These are phyloP conservation scores for Sugiyamaella japonica DNA, from an alignment of 1,139 yeast species.

Conservation along the genomic window DNA sequence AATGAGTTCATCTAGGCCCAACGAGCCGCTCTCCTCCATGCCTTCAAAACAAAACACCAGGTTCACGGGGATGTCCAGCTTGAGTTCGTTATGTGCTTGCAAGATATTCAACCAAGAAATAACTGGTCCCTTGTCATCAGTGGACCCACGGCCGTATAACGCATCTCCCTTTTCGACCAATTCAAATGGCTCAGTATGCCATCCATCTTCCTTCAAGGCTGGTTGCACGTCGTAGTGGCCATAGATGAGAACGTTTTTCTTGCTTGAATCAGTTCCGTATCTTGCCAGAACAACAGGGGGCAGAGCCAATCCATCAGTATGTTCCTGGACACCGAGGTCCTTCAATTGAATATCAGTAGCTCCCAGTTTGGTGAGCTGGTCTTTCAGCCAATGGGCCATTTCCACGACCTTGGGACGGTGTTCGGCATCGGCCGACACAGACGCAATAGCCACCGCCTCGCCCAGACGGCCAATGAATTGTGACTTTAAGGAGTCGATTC, in stretches of 20 bases:
- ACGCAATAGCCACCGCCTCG: conserved; percentile 87
- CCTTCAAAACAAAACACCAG: conserved; percentile 94
- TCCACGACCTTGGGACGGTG: conserved; percentile 79
- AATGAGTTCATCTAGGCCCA: conserved; percentile 84
- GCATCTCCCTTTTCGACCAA: conserved; percentile 62
- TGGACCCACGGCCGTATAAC: conserved; percentile 88
- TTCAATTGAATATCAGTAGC: conserved; percentile 78
- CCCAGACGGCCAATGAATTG: conserved; percentile 51
- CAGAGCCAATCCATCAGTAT: conserved; percentile 63
- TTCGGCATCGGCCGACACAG: conserved; percentile 88
- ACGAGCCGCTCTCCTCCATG: conserved; percentile 97
- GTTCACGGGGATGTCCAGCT: conserved; percentile 90
- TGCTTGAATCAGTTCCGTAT: conserved; percentile 73
- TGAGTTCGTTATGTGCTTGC: conserved; percentile 84
- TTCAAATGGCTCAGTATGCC: conserved; percentile 90
- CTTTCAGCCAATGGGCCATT: conserved; percentile 80
- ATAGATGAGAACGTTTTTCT: conserved; percentile 86
- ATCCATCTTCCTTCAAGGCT: conserved; percentile 87
- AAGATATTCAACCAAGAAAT: conserved; percentile 93
- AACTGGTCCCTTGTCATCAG: conserved; percentile 98
- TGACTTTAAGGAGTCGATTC: conserved; percentile 38
- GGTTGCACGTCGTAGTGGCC: conserved; percentile 99
- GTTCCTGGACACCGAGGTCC: conserved; percentile 87
- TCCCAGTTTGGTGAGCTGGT: conserved; percentile 68
- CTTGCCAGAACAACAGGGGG: conserved; percentile 94